phyloP scores from a whole-genome alignment of 805 yeast genomes.

The Myxozyma nipponensis region DNA sequence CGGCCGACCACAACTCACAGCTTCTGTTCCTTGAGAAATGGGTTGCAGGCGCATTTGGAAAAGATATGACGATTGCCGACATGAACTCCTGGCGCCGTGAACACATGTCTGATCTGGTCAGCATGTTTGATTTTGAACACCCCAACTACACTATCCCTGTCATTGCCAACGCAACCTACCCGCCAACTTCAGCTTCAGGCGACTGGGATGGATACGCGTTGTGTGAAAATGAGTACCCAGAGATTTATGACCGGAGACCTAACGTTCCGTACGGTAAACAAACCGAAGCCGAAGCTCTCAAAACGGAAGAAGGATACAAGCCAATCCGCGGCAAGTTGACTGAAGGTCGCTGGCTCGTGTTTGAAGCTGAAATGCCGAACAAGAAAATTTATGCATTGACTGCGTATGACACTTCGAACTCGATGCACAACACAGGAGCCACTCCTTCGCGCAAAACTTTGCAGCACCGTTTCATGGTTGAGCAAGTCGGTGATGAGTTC shows the following conservation, averaged over 20 bases:
- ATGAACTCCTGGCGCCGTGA: slow-evolving; percentile 30
- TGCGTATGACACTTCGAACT: slow-evolving; percentile 1
- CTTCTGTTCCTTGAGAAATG: slow-evolving; percentile 30
- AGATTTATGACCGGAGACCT: slow-evolving; percentile 14
- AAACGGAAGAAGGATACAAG: slow-evolving; percentile 29
- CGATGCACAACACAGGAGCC: not conserved
- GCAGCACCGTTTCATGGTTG: slow-evolving; percentile 14
- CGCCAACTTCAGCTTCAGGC: slow-evolving; percentile 13
- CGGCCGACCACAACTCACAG: slow-evolving; percentile 32
- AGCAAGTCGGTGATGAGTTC: slow-evolving; percentile 26
- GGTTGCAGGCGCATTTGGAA: slow-evolving; percentile 26
- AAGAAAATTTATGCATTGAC: not conserved
- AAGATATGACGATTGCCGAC: slow-evolving; percentile 11
- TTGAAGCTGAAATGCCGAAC: slow-evolving; percentile 3
- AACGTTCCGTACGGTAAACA: slow-evolving; percentile 31
- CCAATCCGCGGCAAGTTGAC: slow-evolving; percentile 30
- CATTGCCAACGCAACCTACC: slow-evolving; percentile 15
- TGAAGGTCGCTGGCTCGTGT: slow-evolving; percentile 31
- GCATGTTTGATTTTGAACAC: slow-evolving; percentile 30
- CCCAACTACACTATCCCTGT: slow-evolving; percentile 4
- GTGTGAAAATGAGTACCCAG: slow-evolving; percentile 13
- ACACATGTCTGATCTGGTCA: slow-evolving; percentile 29
- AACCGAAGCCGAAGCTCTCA: slow-evolving; percentile 17
- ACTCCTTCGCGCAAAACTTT: not conserved
- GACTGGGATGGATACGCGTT: slow-evolving; percentile 7